Conservation (phyloP, 2,329 filamentous ascomycete genomes). For the Aspergillus piperis region DNA sequence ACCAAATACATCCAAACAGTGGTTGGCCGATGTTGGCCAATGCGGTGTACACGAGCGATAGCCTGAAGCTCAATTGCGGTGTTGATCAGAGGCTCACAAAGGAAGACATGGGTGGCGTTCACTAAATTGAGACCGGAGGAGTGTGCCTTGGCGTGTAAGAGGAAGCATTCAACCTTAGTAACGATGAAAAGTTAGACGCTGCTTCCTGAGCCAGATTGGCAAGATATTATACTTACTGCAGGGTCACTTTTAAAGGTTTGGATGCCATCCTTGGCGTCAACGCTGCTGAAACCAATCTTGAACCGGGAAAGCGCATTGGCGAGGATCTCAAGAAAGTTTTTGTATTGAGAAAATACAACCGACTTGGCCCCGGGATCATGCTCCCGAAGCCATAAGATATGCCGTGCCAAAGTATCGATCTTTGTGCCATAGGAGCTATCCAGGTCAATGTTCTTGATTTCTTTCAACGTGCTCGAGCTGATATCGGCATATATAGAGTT, state of each 20-base stretch:
- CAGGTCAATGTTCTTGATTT: constrained; percentile 82
- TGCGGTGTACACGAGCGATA: constrained; percentile 91
- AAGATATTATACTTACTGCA: constrained; percentile 34
- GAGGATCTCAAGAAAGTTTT: constrained; percentile 76
- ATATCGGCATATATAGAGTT: constrained; percentile 76
- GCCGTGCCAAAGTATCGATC: constrained; percentile 78
- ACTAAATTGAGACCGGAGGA: constrained; percentile 88
- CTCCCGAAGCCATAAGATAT: constrained; percentile 81
- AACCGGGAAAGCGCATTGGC: constrained; percentile 68
- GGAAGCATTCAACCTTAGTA: constrained; percentile 69
- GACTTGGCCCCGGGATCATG: constrained; percentile 86
- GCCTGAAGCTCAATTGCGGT: constrained; percentile 92
- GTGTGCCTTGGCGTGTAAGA: constrained; percentile 86
- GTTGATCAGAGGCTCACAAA: constrained; percentile 92
- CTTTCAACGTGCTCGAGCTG: constrained; percentile 66
- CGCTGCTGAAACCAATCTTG: constrained; percentile 71
- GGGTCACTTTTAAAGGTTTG: constrained; percentile 75
- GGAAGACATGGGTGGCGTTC: constrained; percentile 89
- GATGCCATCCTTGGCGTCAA: constrained; percentile 70
- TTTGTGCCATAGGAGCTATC: constrained; percentile 80
- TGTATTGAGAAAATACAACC: constrained; percentile 91
- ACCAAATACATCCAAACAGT: constrained; percentile 95
- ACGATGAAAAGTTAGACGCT: constrained; percentile 20
- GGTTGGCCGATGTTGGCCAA: constrained; percentile 83
- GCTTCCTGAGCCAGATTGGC: not conserved